Base-by-base conservation (phyloP, 2,329 filamentous ascomycete genomes). In the Ophiobolus disseminans region DNA sequence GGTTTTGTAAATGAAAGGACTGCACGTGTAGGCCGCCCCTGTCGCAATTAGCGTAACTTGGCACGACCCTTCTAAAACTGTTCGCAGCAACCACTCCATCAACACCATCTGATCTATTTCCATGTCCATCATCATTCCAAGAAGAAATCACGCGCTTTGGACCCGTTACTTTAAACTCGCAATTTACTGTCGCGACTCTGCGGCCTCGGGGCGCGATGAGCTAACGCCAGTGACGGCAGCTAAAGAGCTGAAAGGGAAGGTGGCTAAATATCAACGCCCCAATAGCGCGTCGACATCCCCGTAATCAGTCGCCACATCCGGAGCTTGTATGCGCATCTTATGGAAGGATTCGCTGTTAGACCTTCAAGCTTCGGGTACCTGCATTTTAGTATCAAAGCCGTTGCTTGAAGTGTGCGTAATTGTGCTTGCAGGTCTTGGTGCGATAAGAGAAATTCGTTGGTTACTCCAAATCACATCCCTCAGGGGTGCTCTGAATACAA, bases 161-260 rank as follows among this genome's bases (percentile, higher is more conserved):
- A n/a, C n/a, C n/a, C n/a, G n/a, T n/a, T n/a, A n/a, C n/a, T n/a
- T n/a, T n/a, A n/a, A n/a, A n/a, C n/a, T n/a, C n/a, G n/a, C n/a
- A n/a, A n/a, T n/a, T n/a, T n/a, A n/a, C n/a, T n/a, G n/a, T n/a
- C n/a, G 38, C 26, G 26, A 19, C 25, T 40, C 5, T 17, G n/a
- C n/a, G 25, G 7, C 23, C 17, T 28, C 23, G 25, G 25, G 22
- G 38, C 38, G 38, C 20, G 10, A 6, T 14, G 30, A 13, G 20
- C 20, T 22, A 23, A n/a, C 20, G 35, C 19, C 13, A 22, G 25
- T 38, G 35, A 23, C 34, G 34, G 23, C 21, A 10, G 31, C 23
- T 32, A 48, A 46, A 54, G 20, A 19, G 44, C 54, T 25, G 23
- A 50, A 53, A 6, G 40, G 57, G 59, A 44, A 62, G 57, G 59